phyloP scores from a whole-genome alignment of 2,329 filamentous ascomycete genomes.

The Pleomassaria siparia region DNA sequence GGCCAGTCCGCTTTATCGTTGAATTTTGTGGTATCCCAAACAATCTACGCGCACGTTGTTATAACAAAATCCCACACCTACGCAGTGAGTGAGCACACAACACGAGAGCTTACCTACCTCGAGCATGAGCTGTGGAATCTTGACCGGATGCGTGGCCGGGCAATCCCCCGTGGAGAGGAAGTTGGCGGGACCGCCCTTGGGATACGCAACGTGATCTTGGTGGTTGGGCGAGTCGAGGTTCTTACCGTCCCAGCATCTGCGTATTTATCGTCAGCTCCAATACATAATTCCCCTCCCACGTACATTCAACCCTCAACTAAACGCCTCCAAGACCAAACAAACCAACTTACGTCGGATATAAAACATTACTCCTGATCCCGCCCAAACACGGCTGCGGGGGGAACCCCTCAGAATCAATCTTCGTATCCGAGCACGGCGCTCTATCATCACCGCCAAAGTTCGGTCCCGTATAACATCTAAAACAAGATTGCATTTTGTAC shows the following conservation, averaged over 20 bases:
- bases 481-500: slow-evolving; percentile 43
- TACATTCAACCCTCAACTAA: too few relatives aligned
- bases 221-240: slow-evolving; percentile 59
- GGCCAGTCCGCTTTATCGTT: slow-evolving; percentile 25
- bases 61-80: background rate
- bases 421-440: slow-evolving; percentile 29
- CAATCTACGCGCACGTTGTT: slow-evolving; percentile 13
- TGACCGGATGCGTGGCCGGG: slow-evolving; percentile 43
- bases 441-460: slow-evolving; percentile 48
- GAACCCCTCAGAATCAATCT: slow-evolving; percentile 20
- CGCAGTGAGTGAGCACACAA: background rate
- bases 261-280: too few relatives aligned
- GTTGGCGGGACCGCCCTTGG: slow-evolving; percentile 30
- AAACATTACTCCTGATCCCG: slow-evolving; percentile 29
- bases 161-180: slow-evolving; percentile 32
- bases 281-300: background rate
- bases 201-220: slow-evolving; percentile 65
- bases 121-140: slow-evolving; percentile 47
- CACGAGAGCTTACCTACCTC: slow-evolving; percentile 31
- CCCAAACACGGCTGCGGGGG: slow-evolving; percentile 22
- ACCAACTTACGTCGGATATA: slow-evolving; percentile 25
- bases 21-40: slow-evolving; percentile 44
- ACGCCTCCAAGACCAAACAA: too few relatives aligned
- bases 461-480: slow-evolving; percentile 49
- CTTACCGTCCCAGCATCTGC: slow-evolving; percentile 49